Evolutionary conservation across 805 yeast species (phyloP).

Genomic region (Starmerella sirachaensis): DNA sequence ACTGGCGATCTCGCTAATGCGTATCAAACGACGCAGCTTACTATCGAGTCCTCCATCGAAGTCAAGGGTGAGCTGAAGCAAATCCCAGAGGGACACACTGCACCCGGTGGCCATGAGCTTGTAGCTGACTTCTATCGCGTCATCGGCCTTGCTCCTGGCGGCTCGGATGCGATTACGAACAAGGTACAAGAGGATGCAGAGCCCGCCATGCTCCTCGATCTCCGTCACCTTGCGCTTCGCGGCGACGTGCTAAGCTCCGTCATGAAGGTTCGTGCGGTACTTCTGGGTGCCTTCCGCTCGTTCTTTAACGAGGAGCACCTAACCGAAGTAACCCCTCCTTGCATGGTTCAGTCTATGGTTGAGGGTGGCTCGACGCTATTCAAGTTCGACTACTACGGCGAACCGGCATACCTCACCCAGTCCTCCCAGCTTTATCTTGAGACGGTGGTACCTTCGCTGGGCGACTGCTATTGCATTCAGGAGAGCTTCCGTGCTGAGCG

Average conservation of each 20-base stretch:
- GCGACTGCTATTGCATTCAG: slow-evolving; percentile 94
- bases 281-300: slow-evolving; percentile 61
- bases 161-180: slow-evolving; percentile 91
- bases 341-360: slow-evolving; percentile 99
- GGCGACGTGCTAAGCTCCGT: slow-evolving; percentile 91
- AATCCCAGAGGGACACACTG: slow-evolving; percentile 91
- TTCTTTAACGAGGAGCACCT: slow-evolving; percentile 63
- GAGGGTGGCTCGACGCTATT: slow-evolving; percentile 98
- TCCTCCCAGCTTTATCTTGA: slow-evolving; percentile 94
- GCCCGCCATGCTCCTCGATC: slow-evolving; percentile 83
- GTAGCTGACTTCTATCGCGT: slow-evolving; percentile 81
- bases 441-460: slow-evolving; percentile 89
- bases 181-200: slow-evolving; percentile 88
- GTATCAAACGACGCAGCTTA: slow-evolving; percentile 67
- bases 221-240: slow-evolving; percentile 89
- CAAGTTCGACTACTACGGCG: slow-evolving; percentile 87
- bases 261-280: slow-evolving; percentile 83
- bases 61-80: slow-evolving; percentile 70
- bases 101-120: slow-evolving; percentile 95
- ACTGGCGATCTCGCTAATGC: slow-evolving; percentile 89
- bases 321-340: slow-evolving; percentile 94
- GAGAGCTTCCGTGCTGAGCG: slow-evolving; percentile 99
- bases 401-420: slow-evolving; percentile 92
- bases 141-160: slow-evolving; percentile 89
- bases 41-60: slow-evolving; percentile 74